Evolutionary conservation across 1,284 basidiomycete genomes (phyloP), one percentile per base, ranked within the genome.

Genomic region (Ustilago bromivora): DNA sequence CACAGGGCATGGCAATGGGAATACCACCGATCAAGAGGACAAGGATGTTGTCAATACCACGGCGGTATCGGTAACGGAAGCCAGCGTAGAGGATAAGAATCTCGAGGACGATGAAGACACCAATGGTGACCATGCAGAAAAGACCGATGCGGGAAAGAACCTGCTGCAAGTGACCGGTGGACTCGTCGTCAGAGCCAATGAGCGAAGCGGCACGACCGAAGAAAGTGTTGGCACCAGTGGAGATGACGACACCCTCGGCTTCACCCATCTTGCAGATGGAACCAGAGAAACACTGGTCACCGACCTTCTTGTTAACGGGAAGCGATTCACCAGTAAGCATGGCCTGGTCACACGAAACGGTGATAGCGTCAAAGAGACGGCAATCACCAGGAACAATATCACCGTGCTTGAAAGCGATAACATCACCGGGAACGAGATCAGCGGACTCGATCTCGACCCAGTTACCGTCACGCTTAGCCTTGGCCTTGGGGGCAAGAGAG

Each of bases 11-110:
- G 40, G 96, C 96, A 88, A 98, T 96, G 1, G 96, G 96, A 76
- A 98, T 98, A 55, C 96, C 96, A 89, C 96, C 96, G 79, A 98
- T 98, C 90, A 98, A 95, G 55, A 99, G 96, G 54, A 99, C 92
- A 0, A 97, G 99, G 85, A 99, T 94, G 35, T 99, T 89, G 87
- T 99, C 97, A 64, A 85, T 85, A 68, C 95, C 94, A 78, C 92
- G 92, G 85, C 95, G 94, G 90, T 98, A 98, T 4, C 35, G 35
- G 76, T 81, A 79, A 49, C 71, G 74, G 73, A 79, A 79, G 56
- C 67, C 76, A 15, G 96, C 98, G 85, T 98, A 98, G 95, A 98
- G 98, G 61, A 97, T 96, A 12, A 98, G 88, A 9, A 96, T 90
- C 13, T 96, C 96, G 75, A 98, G 92, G 58, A 99, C 87, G 85